Conservation (phyloP, 2,329 filamentous ascomycete species). For the Paraphaeosphaeria minitans region DNA sequence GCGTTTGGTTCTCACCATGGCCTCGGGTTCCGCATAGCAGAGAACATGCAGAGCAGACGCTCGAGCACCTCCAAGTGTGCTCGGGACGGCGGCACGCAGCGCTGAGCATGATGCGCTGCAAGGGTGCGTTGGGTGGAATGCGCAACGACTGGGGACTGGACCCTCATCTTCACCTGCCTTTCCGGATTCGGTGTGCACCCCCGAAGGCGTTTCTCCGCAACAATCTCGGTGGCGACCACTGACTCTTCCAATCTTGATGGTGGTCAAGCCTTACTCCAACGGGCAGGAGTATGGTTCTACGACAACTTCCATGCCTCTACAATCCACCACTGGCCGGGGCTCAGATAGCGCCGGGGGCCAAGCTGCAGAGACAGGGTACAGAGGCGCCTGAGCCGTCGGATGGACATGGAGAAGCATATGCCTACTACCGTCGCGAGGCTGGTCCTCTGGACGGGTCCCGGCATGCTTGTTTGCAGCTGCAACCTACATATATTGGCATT, state of each 20-base stretch:
- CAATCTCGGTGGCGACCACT: slow-evolving; percentile 6
- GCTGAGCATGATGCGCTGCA: slow-evolving; percentile 18
- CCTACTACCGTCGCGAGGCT: slow-evolving; percentile 12
- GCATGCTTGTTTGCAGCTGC: slow-evolving; percentile 2
- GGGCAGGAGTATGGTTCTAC: slow-evolving; percentile 20
- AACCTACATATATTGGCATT: slow-evolving; percentile 19
- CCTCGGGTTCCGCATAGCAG: too few relatives aligned
- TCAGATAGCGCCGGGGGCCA: slow-evolving; percentile 13
- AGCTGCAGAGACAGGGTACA: slow-evolving; percentile 16
- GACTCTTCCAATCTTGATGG: not conserved
- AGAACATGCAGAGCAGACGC: slow-evolving; percentile 2
- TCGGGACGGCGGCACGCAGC: slow-evolving; percentile 3
- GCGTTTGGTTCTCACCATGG: slow-evolving; percentile 1
- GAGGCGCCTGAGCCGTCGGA: slow-evolving; percentile 9
- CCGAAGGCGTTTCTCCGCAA: slow-evolving; percentile 9
- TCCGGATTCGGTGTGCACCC: slow-evolving; percentile 10
- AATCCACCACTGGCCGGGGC: slow-evolving; percentile 14
- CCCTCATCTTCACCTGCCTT: slow-evolving; percentile 11
- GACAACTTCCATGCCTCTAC: slow-evolving; percentile 19
- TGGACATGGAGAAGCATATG: slow-evolving; percentile 18
- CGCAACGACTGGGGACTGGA: slow-evolving; percentile 13
- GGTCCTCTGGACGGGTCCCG: not conserved
- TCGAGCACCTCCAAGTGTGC: not conserved
- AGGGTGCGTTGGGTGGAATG: slow-evolving; percentile 7
- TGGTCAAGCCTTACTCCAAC: slow-evolving; percentile 12